Evolutionary conservation across 2,329 filamentous ascomycete species (phyloP).

Genomic region (Cadophora sp.): DNA sequence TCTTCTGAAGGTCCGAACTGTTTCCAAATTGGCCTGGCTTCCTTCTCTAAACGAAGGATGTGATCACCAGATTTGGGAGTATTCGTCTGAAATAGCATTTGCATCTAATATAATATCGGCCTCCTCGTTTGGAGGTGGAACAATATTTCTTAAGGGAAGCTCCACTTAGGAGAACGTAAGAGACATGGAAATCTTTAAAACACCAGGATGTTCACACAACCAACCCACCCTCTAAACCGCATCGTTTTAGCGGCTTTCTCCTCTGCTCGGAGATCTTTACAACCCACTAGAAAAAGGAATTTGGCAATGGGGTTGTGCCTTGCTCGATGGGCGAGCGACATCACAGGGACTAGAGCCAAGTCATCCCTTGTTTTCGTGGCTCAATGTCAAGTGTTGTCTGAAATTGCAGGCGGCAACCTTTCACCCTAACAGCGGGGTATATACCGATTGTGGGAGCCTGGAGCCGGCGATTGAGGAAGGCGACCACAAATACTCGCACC

Average conservation of each 20-base stretch:
- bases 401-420: too few relatives aligned
- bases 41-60: not conserved
- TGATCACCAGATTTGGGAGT: slow-evolving; percentile 1
- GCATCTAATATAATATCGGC: not conserved
- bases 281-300: not conserved
- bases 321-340: slow-evolving; percentile 2
- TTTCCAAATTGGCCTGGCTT: not conserved
- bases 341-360: too few relatives aligned
- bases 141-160: not conserved
- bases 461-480: too few relatives aligned
- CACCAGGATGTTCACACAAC: not conserved
- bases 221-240: not conserved
- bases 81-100: not conserved
- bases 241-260: slow-evolving; percentile 3
- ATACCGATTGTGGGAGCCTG: too few relatives aligned
- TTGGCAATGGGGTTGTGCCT: slow-evolving; percentile 1
- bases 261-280: slow-evolving; percentile 1
- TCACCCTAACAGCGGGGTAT: too few relatives aligned
- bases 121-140: not conserved
- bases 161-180: not conserved
- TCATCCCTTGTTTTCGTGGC: too few relatives aligned
- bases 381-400: too few relatives aligned
- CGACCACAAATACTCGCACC: too few relatives aligned
- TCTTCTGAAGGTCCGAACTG: too few relatives aligned
- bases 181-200: not conserved